A percentile compares a stretch with the other conserved stretches of the same genome.
Conservation (phyloP, 306 rosid species). For the Nissolia schottii region DNA sequence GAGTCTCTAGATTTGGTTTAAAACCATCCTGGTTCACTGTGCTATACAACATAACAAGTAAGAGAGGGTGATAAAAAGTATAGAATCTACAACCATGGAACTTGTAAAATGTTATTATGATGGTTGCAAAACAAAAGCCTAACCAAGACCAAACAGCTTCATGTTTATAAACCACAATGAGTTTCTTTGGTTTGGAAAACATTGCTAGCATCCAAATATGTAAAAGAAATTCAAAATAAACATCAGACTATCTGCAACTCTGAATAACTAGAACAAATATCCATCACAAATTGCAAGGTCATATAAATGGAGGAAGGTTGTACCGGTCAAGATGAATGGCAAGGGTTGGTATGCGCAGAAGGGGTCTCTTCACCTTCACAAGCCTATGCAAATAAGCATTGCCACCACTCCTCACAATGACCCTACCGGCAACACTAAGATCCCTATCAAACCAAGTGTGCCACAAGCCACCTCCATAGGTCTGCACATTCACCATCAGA, state of each 20-base stretch:
- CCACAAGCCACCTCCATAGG: constrained; percentile 95
- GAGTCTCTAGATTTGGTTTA: constrained; percentile 89
- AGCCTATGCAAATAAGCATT: constrained; percentile 69
- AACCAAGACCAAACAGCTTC: neutral
- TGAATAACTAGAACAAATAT: neutral
- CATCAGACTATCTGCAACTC: neutral
- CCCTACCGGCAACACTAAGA: constrained; percentile 93
- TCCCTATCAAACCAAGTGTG: constrained; percentile 99
- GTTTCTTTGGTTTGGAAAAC: neutral
- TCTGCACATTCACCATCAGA: constrained; percentile 82
- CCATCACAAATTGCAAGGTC: neutral
- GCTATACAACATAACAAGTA: constrained; percentile 50
- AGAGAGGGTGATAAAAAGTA: constrained; percentile 7
- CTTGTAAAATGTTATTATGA: neutral
- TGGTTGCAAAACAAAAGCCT: neutral
- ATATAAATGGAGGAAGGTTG: neutral
- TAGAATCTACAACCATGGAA: constrained; percentile 19
- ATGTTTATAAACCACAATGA: constrained; percentile 5
- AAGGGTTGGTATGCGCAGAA: constrained; percentile 83
- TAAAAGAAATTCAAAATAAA: neutral
- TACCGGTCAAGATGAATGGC: constrained; percentile 99
- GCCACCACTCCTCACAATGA: constrained; percentile 49
- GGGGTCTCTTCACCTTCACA: constrained; percentile 81
- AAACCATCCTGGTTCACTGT: constrained; percentile 95
- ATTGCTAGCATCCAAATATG: neutral